A percentile compares a stretch with the other conserved stretches of the same genome.
phyloP scores from a whole-genome alignment of 371 early-diverging fungal species.

The Umbelopsis sp. region DNA sequence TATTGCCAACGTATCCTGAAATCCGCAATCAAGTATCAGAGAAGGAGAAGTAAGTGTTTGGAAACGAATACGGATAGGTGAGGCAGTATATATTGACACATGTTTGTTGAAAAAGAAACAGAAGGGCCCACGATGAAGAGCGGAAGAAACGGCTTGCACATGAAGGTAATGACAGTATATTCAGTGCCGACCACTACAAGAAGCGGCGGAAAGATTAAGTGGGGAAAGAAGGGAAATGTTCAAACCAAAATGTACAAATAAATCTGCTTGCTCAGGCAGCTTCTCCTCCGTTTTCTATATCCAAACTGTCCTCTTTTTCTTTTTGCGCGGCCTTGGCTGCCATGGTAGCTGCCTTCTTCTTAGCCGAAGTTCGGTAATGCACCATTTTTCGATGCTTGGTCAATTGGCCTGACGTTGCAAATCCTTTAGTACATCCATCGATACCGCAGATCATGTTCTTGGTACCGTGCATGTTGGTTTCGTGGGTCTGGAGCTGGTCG shows the following conservation, averaged over 20 bases:
- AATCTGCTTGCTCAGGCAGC: constrained; percentile 1
- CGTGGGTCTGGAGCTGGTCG: constrained; percentile 52
- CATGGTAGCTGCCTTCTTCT: constrained; percentile 43
- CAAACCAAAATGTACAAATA: constrained; percentile 15
- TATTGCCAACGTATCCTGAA: constrained; percentile 73
- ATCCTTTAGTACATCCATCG: constrained; percentile 53
- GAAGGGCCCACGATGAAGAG: constrained; percentile 31
- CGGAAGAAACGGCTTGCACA: constrained; percentile 27
- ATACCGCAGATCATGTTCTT: constrained; percentile 53
- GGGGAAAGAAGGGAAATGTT: constrained; percentile 16
- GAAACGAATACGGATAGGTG: no score
- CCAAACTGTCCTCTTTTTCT: constrained; percentile 10
- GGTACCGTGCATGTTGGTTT: constrained; percentile 55
- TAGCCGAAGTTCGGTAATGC: constrained; percentile 52
- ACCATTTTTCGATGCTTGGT: constrained; percentile 60
- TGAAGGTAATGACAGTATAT: constrained; percentile 22
- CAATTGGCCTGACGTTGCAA: constrained; percentile 52
- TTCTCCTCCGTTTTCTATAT: constrained; percentile 15
- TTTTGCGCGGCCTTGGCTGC: constrained; percentile 28
- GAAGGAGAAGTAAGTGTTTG: constrained; percentile 38
- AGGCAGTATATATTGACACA: neutral
- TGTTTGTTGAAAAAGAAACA: constrained; percentile 19
- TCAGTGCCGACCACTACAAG: constrained; percentile 23
- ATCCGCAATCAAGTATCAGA: constrained; percentile 55
- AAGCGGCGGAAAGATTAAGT: constrained; percentile 25